A percentile compares a stretch with the other conserved stretches of the same genome.
These are phyloP conservation scores for Cyberlindnera mrakii DNA, from an alignment of 805 yeast genomes.

Conservation along the genomic window DNA sequence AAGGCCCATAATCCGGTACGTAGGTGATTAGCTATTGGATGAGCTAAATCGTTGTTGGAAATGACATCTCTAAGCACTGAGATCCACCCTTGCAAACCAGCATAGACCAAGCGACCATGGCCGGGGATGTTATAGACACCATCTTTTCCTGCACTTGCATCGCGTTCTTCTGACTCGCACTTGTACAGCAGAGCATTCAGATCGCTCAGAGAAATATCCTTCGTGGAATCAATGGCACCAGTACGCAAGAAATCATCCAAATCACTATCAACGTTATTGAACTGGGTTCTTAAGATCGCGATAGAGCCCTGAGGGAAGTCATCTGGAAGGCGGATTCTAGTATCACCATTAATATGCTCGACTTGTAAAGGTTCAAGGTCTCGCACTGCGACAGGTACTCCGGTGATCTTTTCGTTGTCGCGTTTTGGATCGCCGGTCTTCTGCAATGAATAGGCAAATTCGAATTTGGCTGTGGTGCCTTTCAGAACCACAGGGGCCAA, in stretches of 20 bases:
- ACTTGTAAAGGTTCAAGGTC: slow-evolving; percentile 47
- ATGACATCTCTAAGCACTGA: slow-evolving; percentile 59
- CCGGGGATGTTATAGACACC: slow-evolving; percentile 76
- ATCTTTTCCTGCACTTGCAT: slow-evolving; percentile 60
- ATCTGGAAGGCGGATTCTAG: slow-evolving; percentile 53
- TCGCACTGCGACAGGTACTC: slow-evolving; percentile 60
- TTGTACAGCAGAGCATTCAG: slow-evolving; percentile 70
- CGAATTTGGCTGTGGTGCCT: slow-evolving; percentile 53
- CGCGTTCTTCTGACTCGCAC: slow-evolving; percentile 85
- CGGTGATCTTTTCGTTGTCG: slow-evolving; percentile 40
- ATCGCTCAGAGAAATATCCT: slow-evolving; percentile 54
- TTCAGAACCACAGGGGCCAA: slow-evolving; percentile 52
- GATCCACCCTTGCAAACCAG: slow-evolving; percentile 93
- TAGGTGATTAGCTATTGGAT: slow-evolving; percentile 75
- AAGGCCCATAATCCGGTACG: slow-evolving; percentile 87
- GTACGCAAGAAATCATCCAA: slow-evolving; percentile 62
- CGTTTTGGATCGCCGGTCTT: slow-evolving; percentile 42
- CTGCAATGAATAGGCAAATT: slow-evolving; percentile 52
- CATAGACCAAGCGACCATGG: slow-evolving; percentile 69
- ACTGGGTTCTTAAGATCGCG: slow-evolving; percentile 69
- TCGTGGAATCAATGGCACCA: slow-evolving; percentile 74
- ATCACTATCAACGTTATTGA: slow-evolving; percentile 56
- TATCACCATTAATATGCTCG: slow-evolving; percentile 35
- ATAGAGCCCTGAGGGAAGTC: slow-evolving; percentile 87
- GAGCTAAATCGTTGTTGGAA: slow-evolving; percentile 69